phyloP scores from a whole-genome alignment of 129 eudicot species.

The Scalesia atractyloides region DNA sequence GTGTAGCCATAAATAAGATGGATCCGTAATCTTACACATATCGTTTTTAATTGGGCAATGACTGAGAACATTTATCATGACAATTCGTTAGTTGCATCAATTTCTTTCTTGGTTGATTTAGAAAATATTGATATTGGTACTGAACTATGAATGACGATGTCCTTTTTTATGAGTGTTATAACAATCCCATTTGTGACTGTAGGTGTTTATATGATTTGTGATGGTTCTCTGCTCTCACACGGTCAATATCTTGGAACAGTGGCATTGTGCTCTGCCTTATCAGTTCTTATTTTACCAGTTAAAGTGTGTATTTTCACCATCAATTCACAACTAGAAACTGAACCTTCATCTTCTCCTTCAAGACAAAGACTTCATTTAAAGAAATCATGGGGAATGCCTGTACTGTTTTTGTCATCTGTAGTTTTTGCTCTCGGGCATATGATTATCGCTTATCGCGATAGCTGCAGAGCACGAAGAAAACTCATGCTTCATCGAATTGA shows the following conservation, averaged over 20 bases:
- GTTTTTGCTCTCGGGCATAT: constrained; percentile 97
- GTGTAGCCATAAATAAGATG: constrained; percentile 15
- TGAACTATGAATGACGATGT: background rate
- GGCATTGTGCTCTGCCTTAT: constrained; percentile 66
- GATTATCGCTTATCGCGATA: constrained; percentile 81
- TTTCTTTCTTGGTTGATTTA: constrained; percentile 8
- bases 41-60: background rate
- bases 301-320: constrained; percentile 86
- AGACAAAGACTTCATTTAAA: constrained; percentile 79
- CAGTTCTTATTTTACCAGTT: constrained; percentile 70
- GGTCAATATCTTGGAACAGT: constrained; percentile 97
- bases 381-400: constrained; percentile 99
- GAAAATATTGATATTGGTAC: background rate
- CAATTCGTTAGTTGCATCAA: background rate
- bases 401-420: constrained; percentile 84
- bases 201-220: constrained; percentile 87
- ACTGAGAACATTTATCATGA: background rate
- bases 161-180: constrained; percentile 1
- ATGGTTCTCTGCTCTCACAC: constrained; percentile 82
- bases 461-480: constrained; percentile 94
- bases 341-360: constrained; percentile 68
- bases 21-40: background rate
- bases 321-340: constrained; percentile 81
- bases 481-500: constrained; percentile 80
- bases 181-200: constrained; percentile 19